A percentile compares a stretch with the other conserved stretches of the same genome.
Conservation (phyloP, 805 yeast species). For the Candida sithepensis region DNA sequence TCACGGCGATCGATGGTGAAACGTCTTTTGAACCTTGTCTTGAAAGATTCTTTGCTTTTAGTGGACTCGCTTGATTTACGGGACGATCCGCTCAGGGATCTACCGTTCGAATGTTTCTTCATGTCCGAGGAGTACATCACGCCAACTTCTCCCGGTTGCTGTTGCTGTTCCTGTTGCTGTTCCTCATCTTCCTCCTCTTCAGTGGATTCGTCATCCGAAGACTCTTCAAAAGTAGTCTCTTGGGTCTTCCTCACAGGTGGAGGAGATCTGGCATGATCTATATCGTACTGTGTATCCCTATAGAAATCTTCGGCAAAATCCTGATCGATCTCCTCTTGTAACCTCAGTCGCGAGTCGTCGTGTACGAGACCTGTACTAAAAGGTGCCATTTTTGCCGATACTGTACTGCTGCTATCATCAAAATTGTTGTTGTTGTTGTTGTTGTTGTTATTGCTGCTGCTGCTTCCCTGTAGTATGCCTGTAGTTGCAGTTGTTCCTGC, state of each 20-base stretch:
- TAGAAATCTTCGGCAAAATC: conserved; percentile 31
- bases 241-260: background rate
- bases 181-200: conserved; percentile 3
- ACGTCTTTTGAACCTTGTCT: conserved; percentile 14
- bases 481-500: too few relatives aligned
- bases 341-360: conserved; percentile 4
- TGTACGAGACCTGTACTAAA: background rate
- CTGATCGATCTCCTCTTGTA: conserved; percentile 26
- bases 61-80: background rate
- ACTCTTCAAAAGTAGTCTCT: background rate
- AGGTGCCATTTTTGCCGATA: background rate
- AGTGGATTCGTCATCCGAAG: conserved; percentile 11
- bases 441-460: background rate
- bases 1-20: conserved; percentile 12
- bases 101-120: background rate
- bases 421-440: background rate
- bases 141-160: too few relatives aligned
- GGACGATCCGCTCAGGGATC: background rate
- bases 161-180: background rate
- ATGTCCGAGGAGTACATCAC: too few relatives aligned
- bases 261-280: background rate
- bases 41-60: conserved; percentile 9
- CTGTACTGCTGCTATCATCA: background rate
- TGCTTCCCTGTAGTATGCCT: too few relatives aligned
- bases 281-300: conserved; percentile 17